These are phyloP conservation scores for Quercus aquifolioides DNA, from an alignment of 306 rosid genomes.

Conservation along the genomic window DNA sequence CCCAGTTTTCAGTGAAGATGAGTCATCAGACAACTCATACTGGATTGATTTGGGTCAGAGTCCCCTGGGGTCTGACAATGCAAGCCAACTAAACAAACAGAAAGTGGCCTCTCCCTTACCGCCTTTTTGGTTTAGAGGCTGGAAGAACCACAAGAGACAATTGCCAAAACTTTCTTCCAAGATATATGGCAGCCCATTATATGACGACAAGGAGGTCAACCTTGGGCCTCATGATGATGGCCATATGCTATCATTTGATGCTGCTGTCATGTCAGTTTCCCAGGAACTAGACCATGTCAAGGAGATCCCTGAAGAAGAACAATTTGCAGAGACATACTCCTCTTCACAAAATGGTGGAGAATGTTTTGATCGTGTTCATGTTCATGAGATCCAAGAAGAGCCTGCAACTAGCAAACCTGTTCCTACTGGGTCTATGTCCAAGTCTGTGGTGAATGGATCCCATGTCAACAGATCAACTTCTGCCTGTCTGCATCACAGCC, in stretches of 20 bases:
- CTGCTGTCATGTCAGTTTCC: conserved; percentile 77
- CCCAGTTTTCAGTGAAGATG: conserved; percentile 96
- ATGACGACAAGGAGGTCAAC: conserved; percentile 58
- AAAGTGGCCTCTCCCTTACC: conserved; percentile 80
- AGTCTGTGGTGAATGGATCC: conserved; percentile 37
- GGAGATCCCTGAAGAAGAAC: conserved; percentile 70
- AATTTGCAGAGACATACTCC: conserved; percentile 30
- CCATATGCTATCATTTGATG: conserved; percentile 81
- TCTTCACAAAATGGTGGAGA: conserved; percentile 37
- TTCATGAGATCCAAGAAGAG: conserved; percentile 58
- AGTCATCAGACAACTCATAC: conserved; percentile 80
- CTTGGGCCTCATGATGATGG: conserved; percentile 45
- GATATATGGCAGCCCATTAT: conserved; percentile 75
- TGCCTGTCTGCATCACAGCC: conserved; percentile 35
- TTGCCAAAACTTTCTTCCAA: conserved; percentile 69
- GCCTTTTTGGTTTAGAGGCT: conserved; percentile 69
- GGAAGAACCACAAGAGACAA: conserved; percentile 48
- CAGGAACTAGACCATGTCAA: conserved; percentile 73
- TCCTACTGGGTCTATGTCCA: conserved; percentile 22
- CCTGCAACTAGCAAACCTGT: conserved; percentile 38
- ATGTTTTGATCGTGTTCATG: conserved; percentile 27
- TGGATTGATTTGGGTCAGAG: conserved; percentile 99
- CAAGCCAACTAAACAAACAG: conserved; percentile 50
- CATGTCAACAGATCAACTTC: conserved; percentile 39
- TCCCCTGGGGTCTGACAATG: conserved; percentile 74